Percentiles rank a stretch among this genome's conserved stretches.
Conservation (phyloP, 345 rosid genomes). For the Ricinus communis region DNA sequence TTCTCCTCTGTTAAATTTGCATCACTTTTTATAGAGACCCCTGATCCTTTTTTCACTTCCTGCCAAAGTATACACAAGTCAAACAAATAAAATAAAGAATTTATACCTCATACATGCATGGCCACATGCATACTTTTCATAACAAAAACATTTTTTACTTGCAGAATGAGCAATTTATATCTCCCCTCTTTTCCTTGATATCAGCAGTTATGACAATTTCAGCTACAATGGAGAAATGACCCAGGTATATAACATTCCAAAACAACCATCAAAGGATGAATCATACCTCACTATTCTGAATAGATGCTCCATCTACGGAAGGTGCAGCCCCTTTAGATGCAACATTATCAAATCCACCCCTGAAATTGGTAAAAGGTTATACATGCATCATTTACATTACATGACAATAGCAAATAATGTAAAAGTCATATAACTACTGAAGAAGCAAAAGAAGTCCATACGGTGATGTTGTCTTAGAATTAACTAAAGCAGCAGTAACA, state of each 20-base stretch:
- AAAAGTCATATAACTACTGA: constrained; percentile 13
- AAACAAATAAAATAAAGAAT: neutral
- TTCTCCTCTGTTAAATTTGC: constrained; percentile 64
- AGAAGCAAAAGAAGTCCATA: constrained; percentile 32
- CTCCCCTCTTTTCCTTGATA: neutral
- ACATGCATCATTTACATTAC: constrained; percentile 6
- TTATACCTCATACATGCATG: neutral
- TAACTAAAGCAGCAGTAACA: constrained; percentile 32
- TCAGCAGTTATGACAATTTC: neutral
- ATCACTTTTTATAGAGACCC: constrained; percentile 52
- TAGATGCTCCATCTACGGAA: constrained; percentile 48
- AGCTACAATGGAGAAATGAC: neutral
- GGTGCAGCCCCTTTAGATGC: constrained; percentile 42
- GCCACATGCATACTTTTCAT: neutral
- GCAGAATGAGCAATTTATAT: neutral
- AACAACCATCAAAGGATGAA: constrained; percentile 10
- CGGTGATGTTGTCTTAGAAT: constrained; percentile 45
- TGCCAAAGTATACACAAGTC: constrained; percentile 25
- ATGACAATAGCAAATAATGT: neutral
- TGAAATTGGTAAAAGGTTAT: constrained; percentile 20
- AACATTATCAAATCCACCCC: constrained; percentile 42
- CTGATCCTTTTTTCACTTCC: constrained; percentile 62
- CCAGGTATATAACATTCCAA: constrained; percentile 6
- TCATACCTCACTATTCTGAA: constrained; percentile 61
- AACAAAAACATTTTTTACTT: neutral